Base-by-base conservation (phyloP, 2,329 filamentous ascomycete species). In the Aspergillus pseudoterreus region DNA sequence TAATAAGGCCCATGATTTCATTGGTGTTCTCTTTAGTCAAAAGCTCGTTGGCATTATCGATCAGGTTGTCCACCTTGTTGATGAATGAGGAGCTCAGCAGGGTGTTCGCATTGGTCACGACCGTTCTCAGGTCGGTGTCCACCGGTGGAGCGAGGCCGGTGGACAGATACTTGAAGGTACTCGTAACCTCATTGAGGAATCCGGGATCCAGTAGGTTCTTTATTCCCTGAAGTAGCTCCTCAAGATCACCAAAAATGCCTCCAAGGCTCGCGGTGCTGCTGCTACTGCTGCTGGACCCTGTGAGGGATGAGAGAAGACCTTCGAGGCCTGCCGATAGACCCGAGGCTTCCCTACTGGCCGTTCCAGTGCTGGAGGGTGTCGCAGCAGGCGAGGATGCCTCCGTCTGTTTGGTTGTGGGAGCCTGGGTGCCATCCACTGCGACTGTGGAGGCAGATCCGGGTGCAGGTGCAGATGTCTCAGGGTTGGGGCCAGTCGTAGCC, bases 11-110 rank as follows among this genome's bases (percentile, higher is more conserved):
- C 50, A 50, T 56, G 30, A 67, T 54, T 39, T 65, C 51, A 49
- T 61, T 61, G 52, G 64, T 51, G 3, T 63, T 45, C 6, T 57
- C 55, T 6, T 60, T 63, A 2, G 56, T 66, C 63, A 70, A 56
- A 48, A 70, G 49, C 55, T 61, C 51, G 55, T 68, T 58, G 52
- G 64, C 62, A 17, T 63, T 64, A 6, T 35, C 47, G 32, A 64
- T 33, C 22, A 64, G 35, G 12, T 51, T 46, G 19, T 52, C 53
- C 30, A 64, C 50, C 24, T 60, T 51, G 43, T 51, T 52, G 41
- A 63, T 30, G 27, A 62, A 45, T 6, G 60, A 52, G 22, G 61
- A 57, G 1, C 57, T 60, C 32, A 63, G 30, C 14, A 47, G 22
- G 8, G 14, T 39, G 19, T 47, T 47, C 12, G 35, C 45, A 30